phyloP scores from a whole-genome alignment of 176 grass and related monocot species.

The Hsuehochloa calcarea region DNA sequence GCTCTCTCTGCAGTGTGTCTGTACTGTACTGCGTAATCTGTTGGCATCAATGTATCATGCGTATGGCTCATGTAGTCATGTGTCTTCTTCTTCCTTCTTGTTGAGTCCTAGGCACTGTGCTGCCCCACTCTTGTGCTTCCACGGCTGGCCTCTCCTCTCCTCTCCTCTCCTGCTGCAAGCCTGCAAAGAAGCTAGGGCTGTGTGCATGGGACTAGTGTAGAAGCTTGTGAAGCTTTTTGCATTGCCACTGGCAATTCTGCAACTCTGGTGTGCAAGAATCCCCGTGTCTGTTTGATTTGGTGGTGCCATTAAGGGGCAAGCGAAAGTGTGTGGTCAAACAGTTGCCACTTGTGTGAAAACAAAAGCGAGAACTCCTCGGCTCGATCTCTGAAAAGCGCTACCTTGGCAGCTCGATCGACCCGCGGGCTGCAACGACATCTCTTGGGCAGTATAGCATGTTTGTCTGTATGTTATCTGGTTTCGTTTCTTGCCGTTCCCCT shows the following conservation, averaged over 20 bases:
- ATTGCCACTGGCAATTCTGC: neutral
- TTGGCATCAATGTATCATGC: neutral
- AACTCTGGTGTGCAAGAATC: neutral
- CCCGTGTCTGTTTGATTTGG: neutral
- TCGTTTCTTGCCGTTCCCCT: too few relatives aligned
- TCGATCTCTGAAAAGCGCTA: too few relatives aligned
- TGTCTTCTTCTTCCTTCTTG: neutral
- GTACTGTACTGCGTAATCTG: neutral
- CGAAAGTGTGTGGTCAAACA: neutral
- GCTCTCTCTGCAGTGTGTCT: neutral
- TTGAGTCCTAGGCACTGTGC: neutral
- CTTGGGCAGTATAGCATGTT: neutral
- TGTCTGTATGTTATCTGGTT: neutral
- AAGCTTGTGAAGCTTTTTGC: neutral
- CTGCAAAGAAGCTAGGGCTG: too few relatives aligned
- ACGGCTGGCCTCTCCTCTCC: neutral
- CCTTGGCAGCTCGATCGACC: too few relatives aligned
- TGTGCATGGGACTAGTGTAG: neutral
- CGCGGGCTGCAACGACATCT: too few relatives aligned
- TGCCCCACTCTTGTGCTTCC: neutral
- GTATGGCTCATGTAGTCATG: neutral
- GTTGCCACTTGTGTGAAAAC: conserved; percentile 19
- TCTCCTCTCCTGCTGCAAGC: neutral
- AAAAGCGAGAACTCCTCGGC: too few relatives aligned
- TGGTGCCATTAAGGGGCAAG: neutral